Conservation (phyloP, 164 flowering plant species). For the Aristolochia californica region DNA sequence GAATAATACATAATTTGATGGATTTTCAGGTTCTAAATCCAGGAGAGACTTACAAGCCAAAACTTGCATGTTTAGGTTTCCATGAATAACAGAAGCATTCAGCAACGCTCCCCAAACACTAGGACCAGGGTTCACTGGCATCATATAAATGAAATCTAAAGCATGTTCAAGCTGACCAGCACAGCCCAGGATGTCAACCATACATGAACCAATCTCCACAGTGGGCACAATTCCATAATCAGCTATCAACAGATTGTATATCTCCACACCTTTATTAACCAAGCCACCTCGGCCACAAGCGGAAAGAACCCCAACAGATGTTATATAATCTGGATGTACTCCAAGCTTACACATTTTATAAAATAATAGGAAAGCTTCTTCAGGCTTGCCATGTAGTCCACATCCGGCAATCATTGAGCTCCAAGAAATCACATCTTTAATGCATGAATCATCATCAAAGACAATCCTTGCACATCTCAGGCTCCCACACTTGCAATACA, state of each 20-base stretch:
- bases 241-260: constrained; percentile 22
- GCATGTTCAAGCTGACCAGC: constrained; percentile 55
- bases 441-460: constrained; percentile 31
- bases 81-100: constrained; percentile 40
- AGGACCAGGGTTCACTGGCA: constrained; percentile 56
- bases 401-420: constrained; percentile 57
- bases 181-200: constrained; percentile 62
- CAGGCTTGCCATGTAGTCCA: constrained; percentile 54
- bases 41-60: constrained; percentile 44
- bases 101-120: constrained; percentile 68
- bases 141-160: constrained; percentile 37
- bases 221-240: constrained; percentile 35
- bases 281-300: constrained; percentile 59
- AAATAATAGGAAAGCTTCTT: constrained; percentile 40
- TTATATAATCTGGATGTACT: constrained; percentile 40
- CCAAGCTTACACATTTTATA: constrained; percentile 38
- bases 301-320: constrained; percentile 54
- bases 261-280: constrained; percentile 39
- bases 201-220: constrained; percentile 53
- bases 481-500: constrained; percentile 59
- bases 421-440: constrained; percentile 56
- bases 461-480: constrained; percentile 35
- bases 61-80: constrained; percentile 36
- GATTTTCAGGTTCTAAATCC: constrained; percentile 52
- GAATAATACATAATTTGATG: constrained; percentile 53